phyloP scores from a whole-genome alignment of 768 basidiomycete genomes.

The Amanita rubescens region DNA sequence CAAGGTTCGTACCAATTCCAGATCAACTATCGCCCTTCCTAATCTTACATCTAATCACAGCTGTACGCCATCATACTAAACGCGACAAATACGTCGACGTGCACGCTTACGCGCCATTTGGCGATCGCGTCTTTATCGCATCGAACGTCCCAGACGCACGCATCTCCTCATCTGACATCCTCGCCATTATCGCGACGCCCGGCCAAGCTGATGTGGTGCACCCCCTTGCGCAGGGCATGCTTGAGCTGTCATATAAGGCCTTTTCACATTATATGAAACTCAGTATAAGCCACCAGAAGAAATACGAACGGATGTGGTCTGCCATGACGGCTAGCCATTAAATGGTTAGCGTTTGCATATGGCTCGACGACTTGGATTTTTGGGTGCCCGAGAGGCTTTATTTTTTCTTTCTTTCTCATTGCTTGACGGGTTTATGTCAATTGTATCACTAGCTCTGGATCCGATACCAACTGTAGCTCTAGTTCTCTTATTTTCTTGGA shows the following conservation, averaged over 20 bases:
- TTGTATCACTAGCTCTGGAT: no score
- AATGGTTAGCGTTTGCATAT: not conserved
- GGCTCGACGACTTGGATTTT: no score
- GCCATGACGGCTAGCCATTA: conserved; percentile 1
- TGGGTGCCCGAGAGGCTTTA: no score
- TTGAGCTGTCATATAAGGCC: conserved; percentile 55
- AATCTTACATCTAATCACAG: conserved; percentile 25
- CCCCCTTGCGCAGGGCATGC: conserved; percentile 40
- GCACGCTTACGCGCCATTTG: conserved; percentile 55
- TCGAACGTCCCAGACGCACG: conserved; percentile 54
- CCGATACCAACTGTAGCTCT: no score
- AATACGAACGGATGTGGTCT: conserved; percentile 51
- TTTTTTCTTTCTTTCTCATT: no score
- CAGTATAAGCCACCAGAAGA: conserved; percentile 42
- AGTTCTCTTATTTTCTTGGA: not conserved
- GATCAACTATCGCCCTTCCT: not conserved
- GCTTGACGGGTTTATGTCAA: no score
- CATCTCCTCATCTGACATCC: conserved; percentile 51
- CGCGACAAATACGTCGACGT: conserved; percentile 61
- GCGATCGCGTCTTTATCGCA: conserved; percentile 58
- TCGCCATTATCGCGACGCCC: conserved; percentile 39
- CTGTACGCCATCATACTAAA: conserved; percentile 45
- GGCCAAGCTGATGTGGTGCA: conserved; percentile 10
- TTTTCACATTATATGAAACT: conserved; percentile 52
- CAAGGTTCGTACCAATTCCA: conserved; percentile 40